Evolutionary conservation across 2,329 filamentous ascomycete genomes (phyloP).

Genomic region (Colletotrichum sp.): DNA sequence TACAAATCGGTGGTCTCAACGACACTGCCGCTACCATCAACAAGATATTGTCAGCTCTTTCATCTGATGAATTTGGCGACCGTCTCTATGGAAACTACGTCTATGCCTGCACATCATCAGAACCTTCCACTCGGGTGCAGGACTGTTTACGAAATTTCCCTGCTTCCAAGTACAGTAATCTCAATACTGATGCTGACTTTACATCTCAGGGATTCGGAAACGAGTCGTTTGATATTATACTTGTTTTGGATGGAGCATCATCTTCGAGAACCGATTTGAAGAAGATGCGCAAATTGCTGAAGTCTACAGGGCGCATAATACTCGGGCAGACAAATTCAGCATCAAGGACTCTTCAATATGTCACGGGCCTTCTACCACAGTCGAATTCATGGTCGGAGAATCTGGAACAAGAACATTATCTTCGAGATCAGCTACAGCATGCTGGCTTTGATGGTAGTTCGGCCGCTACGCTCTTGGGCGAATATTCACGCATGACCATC

Average conservation of each 20-base stretch:
- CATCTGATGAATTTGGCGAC: background rate
- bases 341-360: background rate
- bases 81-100: slow-evolving; percentile 22
- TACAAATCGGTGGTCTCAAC: background rate
- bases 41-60: background rate
- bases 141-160: background rate
- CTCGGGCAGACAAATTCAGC: background rate
- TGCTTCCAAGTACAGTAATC: background rate
- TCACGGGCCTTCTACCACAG: background rate
- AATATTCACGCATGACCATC: background rate
- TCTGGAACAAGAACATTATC: too few species aligned
- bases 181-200: slow-evolving; percentile 34
- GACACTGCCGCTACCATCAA: background rate
- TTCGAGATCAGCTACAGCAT: background rate
- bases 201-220: slow-evolving; percentile 18
- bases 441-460: background rate
- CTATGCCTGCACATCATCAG: slow-evolving; percentile 30
- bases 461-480: background rate
- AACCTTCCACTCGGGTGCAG: slow-evolving; percentile 4
- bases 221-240: slow-evolving; percentile 33
- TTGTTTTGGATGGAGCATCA: background rate
- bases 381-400: background rate
- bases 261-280: background rate
- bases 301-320: background rate
- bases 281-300: slow-evolving; percentile 8